These are phyloP conservation scores for Fennellomyces sp. DNA, from an alignment of 371 early-diverging fungal genomes.

Conservation along the genomic window DNA sequence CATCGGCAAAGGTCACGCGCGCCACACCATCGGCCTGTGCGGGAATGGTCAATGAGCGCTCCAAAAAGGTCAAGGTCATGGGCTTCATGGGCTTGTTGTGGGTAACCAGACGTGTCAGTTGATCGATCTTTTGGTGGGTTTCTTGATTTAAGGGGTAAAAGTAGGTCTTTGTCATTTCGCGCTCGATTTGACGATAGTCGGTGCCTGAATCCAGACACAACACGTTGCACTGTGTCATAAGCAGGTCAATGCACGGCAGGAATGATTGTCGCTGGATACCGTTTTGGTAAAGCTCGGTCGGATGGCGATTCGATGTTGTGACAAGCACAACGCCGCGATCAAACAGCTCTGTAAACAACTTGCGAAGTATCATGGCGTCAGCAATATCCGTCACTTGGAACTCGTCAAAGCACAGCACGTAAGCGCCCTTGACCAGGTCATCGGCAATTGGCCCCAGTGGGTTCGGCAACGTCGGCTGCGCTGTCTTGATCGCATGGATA, in stretches of 20 bases:
- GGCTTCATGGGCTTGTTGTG: slow-evolving; percentile 34
- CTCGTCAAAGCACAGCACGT: slow-evolving; percentile 95
- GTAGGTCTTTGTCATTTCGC: slow-evolving; percentile 60
- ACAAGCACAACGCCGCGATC: slow-evolving; percentile 89
- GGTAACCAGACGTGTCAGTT: slow-evolving; percentile 34
- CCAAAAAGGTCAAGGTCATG: slow-evolving; percentile 69
- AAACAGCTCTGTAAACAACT: slow-evolving; percentile 82
- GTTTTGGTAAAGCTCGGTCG: slow-evolving; percentile 92
- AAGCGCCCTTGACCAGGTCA: slow-evolving; percentile 78
- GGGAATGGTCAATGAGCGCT: slow-evolving; percentile 70
- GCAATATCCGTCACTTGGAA: slow-evolving; percentile 97
- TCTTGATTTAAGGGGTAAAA: slow-evolving; percentile 63
- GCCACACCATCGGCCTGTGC: slow-evolving; percentile 71
- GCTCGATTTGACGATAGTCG: slow-evolving; percentile 80
- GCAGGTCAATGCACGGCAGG: slow-evolving; percentile 86
- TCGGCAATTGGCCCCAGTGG: slow-evolving; percentile 83
- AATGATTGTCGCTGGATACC: slow-evolving; percentile 93
- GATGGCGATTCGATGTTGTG: slow-evolving; percentile 93
- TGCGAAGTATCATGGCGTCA: slow-evolving; percentile 94
- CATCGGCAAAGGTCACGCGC: slow-evolving; percentile 74
- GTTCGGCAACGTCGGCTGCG: slow-evolving; percentile 55
- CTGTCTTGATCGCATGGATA: slow-evolving; percentile 72
- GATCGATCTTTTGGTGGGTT: slow-evolving; percentile 46
- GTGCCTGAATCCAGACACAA: slow-evolving; percentile 86
- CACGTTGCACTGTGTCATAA: slow-evolving; percentile 81